Evolutionary conservation across 345 rosid genomes (phyloP), one percentile per base, ranked within the genome.

Genomic region (Abelmoschus esculentus): DNA sequence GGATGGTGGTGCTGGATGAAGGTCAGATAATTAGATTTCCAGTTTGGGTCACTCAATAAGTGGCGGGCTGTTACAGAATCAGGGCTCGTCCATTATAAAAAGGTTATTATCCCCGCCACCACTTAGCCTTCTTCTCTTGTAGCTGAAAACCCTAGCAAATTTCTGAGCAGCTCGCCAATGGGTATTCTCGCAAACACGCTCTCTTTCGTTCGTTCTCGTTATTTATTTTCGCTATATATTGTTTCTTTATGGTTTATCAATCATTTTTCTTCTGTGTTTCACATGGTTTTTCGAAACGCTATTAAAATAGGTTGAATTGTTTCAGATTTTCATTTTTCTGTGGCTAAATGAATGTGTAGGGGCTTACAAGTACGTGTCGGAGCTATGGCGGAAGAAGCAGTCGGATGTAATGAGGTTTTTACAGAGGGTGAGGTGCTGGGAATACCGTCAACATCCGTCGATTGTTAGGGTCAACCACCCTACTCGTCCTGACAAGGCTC

Each of bases 391-490:
- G 88, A 95, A 90, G 96, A 95, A 95, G 71, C 97, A 91, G 67
- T 95, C 99, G 42, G 99, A 95, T 85, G 99, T 95, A 6, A 95
- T 95, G 98, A 83, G 99, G 77, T 91, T 95, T 66, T 55, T 95
- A 75, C 98, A 87, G 89, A 88, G 98, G 84, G 97, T 93, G 7
- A 89, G 98, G 86, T 93, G 98, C 63, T 93, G 98, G 98, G 99
- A 95, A 77, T 95, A 95, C 73, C 82, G 99, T 0, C 99, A 95
- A 73, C 96, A 88, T 67, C 96, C 99, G 31, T 89, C 99, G 0
- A 95, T 95, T 70, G 98, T 92, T 6, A 87, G 99, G 61, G 88
- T 95, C 67, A 91, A 83, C 50, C 86, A 78, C 53, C 91, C 99
- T 26, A 92, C 99, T 26, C 97, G 98, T 73, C 99, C 99, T 40